phyloP scores from a whole-genome alignment of 108 stramenopile species.

The Nitzschia putrida region DNA sequence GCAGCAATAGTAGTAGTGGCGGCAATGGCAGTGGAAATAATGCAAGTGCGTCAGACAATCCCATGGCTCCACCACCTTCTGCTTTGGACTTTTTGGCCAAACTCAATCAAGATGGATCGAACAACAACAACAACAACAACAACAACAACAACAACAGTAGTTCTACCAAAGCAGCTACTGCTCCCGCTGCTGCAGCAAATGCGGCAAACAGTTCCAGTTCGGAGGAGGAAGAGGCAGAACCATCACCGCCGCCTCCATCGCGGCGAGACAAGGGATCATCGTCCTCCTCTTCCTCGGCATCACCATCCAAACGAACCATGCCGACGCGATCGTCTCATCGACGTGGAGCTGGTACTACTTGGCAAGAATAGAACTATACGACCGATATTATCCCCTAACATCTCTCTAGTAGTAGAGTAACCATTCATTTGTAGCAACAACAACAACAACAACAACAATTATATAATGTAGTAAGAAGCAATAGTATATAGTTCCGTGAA shows the following conservation, averaged over 20 bases:
- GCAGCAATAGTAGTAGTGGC: neutral
- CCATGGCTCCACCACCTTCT: conserved; percentile 32
- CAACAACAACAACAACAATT: too few species aligned
- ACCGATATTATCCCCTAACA: too few species aligned
- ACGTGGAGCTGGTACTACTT: neutral
- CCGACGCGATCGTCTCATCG: neutral
- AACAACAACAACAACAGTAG: neutral
- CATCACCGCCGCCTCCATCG: too few species aligned
- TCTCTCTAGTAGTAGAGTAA: too few species aligned
- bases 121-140: neutral
- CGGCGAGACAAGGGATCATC: too few species aligned
- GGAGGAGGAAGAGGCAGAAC: neutral
- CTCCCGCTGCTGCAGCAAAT: neutral
- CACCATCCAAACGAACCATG: conserved; percentile 1
- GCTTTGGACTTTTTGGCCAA: conserved; percentile 42
- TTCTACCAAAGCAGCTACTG: neutral
- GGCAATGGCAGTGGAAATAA: neutral
- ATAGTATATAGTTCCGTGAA: too few species aligned
- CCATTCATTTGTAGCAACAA: too few species aligned
- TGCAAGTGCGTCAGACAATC: neutral
- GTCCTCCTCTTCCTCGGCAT: too few species aligned
- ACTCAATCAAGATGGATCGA: conserved; percentile 29
- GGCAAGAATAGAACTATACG: too few species aligned
- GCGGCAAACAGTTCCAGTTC: neutral
- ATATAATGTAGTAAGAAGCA: too few species aligned